These are phyloP conservation scores for Mycothermus thermophilus DNA, from an alignment of 495 filamentous ascomycete genomes.

Conservation along the genomic window DNA sequence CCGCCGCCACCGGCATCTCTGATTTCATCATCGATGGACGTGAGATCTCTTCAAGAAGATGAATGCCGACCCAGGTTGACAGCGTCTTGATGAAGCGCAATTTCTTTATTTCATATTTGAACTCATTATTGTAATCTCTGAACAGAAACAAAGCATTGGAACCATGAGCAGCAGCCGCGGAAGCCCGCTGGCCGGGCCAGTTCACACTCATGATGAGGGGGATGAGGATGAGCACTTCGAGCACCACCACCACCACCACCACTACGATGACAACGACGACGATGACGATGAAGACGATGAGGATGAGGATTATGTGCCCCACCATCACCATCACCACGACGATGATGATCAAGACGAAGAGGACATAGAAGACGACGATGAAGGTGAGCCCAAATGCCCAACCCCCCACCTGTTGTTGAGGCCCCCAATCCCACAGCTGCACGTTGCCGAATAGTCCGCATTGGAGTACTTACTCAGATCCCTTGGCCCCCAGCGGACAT, in stretches of 20 bases:
- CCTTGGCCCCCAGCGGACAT: too few relatives aligned
- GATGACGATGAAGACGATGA: constrained; percentile 21
- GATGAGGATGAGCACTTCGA: constrained; percentile 1
- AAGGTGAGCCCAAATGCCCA: constrained; percentile 14
- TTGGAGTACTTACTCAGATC: too few relatives aligned
- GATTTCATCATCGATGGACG: too few relatives aligned
- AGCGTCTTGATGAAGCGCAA: too few relatives aligned
- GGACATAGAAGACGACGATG: constrained; percentile 23
- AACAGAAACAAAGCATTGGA: neutral
- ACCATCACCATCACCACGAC: constrained; percentile 30
- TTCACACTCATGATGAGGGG: neutral
- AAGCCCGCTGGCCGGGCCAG: neutral
- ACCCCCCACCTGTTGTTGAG: too few relatives aligned
- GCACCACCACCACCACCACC: constrained; percentile 5
- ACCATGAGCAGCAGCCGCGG: constrained; percentile 2
- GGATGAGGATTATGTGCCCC: constrained; percentile 33
- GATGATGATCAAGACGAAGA: constrained; percentile 15
- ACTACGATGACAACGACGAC: constrained; percentile 9
- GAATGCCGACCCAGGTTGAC: too few relatives aligned
- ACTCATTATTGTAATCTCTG: too few relatives aligned
- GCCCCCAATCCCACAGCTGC: too few relatives aligned
- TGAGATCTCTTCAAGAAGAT: too few relatives aligned
- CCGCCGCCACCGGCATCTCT: too few relatives aligned
- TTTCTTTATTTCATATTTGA: neutral
- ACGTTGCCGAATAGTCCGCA: too few relatives aligned